A percentile compares a stretch with the other conserved stretches of the same genome.
These are phyloP conservation scores for Macaranga tanarius DNA, from an alignment of 441 rosid genomes.

Conservation along the genomic window DNA sequence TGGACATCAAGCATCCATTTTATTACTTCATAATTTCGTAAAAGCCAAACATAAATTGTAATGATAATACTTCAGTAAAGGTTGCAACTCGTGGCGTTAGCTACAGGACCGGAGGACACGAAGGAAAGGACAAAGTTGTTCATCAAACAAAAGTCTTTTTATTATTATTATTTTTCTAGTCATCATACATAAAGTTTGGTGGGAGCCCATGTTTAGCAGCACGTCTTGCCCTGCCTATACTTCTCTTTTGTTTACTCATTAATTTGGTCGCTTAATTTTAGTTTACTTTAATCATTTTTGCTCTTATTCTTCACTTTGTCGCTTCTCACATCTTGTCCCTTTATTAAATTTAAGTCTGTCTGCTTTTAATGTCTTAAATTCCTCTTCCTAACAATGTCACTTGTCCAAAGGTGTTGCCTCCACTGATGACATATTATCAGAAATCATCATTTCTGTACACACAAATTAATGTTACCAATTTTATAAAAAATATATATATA, in stretches of 20 bases:
- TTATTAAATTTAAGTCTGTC: too few relatives aligned
- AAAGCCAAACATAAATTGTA: too few relatives aligned
- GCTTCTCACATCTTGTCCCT: too few relatives aligned
- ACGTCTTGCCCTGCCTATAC: neutral
- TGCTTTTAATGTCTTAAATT: too few relatives aligned
- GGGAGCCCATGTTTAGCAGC: conserved; percentile 15
- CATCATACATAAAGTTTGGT: conserved; percentile 7
- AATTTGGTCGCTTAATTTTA: neutral
- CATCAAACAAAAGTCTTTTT: too few relatives aligned
- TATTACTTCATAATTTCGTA: neutral
- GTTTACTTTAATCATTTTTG: neutral
- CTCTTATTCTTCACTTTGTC: too few relatives aligned
- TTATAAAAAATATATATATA: too few relatives aligned
- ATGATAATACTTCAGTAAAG: too few relatives aligned
- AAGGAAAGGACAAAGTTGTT: too few relatives aligned
- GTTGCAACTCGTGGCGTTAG: too few relatives aligned
- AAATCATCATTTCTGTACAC: neutral
- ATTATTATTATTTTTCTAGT: neutral
- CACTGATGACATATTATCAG: neutral
- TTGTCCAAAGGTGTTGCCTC: neutral
- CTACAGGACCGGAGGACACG: too few relatives aligned
- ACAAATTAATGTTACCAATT: neutral
- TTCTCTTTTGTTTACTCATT: neutral
- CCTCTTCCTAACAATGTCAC: too few relatives aligned
- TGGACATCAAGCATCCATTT: neutral